These are phyloP conservation scores for Dictyostelium citrinum DNA, from an alignment of 78 protist genomes.

Conservation along the genomic window DNA sequence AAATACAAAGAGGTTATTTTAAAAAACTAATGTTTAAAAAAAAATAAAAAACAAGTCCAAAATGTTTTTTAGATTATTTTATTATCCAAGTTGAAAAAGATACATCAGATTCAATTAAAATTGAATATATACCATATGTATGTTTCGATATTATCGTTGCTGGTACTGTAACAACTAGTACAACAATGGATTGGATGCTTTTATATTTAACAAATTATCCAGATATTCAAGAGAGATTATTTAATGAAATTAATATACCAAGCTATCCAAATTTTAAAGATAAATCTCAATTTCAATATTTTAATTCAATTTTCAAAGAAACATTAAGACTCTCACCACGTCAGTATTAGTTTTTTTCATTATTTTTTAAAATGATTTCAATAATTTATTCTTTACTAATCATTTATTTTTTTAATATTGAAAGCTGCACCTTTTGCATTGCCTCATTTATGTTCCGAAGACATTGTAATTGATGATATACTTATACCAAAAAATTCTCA, in stretches of 20 bases:
- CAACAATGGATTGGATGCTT: conserved; percentile 23
- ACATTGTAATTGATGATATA: not conserved
- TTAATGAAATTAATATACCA: not conserved
- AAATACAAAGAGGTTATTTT: too few species aligned
- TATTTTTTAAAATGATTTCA: too few species aligned
- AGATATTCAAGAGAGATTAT: conserved; percentile 9
- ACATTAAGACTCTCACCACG: not conserved
- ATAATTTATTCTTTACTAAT: not conserved
- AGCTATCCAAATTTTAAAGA: not conserved
- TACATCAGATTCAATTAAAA: not conserved
- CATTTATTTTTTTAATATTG: not conserved
- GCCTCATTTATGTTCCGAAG: not conserved
- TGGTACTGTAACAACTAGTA: conserved; percentile 39
- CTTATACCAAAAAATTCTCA: conserved; percentile 12
- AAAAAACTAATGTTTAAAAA: not conserved
- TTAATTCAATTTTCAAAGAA: conserved; percentile 10
- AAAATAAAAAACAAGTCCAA: conserved; percentile 1
- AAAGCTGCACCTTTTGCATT: not conserved
- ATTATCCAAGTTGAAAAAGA: conserved; percentile 19
- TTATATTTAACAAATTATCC: conserved; percentile 15
- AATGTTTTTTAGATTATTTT: conserved; percentile 32
- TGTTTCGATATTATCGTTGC: conserved; percentile 30
- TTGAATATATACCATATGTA: not conserved
- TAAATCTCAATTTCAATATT: not conserved
- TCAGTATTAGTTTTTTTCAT: not conserved